Evolutionary conservation across 1,139 yeast species (phyloP).

Genomic region (Yamadazyma songkhlaensis): DNA sequence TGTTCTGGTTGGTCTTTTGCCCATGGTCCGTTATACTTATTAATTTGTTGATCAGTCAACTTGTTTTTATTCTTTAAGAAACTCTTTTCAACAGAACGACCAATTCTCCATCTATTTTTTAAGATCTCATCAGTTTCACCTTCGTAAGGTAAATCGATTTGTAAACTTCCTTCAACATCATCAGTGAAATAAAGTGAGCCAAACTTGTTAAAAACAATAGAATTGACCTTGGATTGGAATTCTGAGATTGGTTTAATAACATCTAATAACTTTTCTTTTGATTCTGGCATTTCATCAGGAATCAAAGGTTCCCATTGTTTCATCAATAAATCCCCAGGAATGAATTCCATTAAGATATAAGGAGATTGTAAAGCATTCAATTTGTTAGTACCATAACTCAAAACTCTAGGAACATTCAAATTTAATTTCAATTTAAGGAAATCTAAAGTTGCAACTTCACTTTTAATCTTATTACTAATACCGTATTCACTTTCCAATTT

Average conservation of each 20-base stretch:
- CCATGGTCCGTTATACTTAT: conserved; percentile 75
- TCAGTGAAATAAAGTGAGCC: conserved; percentile 80
- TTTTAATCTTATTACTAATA: conserved; percentile 64
- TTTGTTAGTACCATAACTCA: conserved; percentile 65
- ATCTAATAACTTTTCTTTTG: conserved; percentile 44
- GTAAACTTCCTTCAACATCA: conserved; percentile 49
- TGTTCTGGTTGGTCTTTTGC: conserved; percentile 52
- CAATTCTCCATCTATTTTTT: conserved; percentile 78
- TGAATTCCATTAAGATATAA: conserved; percentile 74
- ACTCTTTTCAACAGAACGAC: conserved; percentile 80
- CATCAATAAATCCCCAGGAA: conserved; percentile 82
- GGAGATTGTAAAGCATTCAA: conserved; percentile 68
- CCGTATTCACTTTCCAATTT: conserved; percentile 63
- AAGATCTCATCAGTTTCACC: conserved; percentile 56
- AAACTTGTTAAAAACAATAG: conserved; percentile 59
- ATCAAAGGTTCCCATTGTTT: conserved; percentile 84
- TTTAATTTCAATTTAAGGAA: conserved; percentile 58
- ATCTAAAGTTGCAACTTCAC: conserved; percentile 94
- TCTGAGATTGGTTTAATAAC: conserved; percentile 65
- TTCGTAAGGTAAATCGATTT: conserved; percentile 54
- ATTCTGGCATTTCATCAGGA: conserved; percentile 30
- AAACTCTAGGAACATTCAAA: conserved; percentile 66
- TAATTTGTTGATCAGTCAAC: conserved; percentile 43
- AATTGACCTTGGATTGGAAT: conserved; percentile 51
- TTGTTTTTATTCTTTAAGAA: conserved; percentile 67